Evolutionary conservation across 352 stramenopile genomes (phyloP).

Genomic region (Phytophthora pluvialis): DNA sequence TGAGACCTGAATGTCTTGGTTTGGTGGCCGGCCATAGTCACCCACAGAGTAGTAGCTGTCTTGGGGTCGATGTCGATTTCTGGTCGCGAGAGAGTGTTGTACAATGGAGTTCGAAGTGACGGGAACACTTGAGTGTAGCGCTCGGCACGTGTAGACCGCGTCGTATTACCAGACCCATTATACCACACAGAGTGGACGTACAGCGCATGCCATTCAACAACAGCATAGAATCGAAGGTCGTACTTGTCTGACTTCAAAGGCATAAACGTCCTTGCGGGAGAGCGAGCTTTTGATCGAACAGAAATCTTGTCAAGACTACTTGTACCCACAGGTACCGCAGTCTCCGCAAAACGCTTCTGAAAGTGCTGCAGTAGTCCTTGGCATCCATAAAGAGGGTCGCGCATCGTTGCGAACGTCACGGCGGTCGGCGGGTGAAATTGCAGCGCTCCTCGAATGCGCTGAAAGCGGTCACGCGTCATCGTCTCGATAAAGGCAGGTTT

Average conservation of each 20-base stretch:
- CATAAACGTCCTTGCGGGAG: too few relatives aligned
- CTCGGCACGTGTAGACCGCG: slow-evolving; percentile 3
- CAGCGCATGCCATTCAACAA: slow-evolving; percentile 10
- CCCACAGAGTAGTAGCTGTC: slow-evolving; percentile 14
- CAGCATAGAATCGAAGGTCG: slow-evolving; percentile 14
- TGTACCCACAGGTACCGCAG: slow-evolving; percentile 2
- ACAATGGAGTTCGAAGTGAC: slow-evolving; percentile 13
- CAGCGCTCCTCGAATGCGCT: slow-evolving; percentile 13
- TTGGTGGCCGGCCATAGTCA: slow-evolving; percentile 19
- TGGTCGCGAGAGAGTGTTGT: slow-evolving; percentile 1
- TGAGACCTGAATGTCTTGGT: slow-evolving; percentile 5
- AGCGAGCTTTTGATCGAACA: slow-evolving; percentile 2
- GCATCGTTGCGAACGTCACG: neutral
- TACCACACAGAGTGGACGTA: slow-evolving; percentile 22
- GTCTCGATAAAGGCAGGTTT: slow-evolving; percentile 15
- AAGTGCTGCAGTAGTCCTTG: slow-evolving; percentile 17
- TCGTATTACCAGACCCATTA: slow-evolving; percentile 10
- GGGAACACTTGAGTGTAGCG: slow-evolving; percentile 13
- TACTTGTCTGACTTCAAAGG: slow-evolving; percentile 16
- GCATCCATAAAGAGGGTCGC: slow-evolving; percentile 10
- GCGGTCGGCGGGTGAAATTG: slow-evolving; percentile 2
- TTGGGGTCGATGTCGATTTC: slow-evolving; percentile 11
- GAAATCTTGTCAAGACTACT: slow-evolving; percentile 15
- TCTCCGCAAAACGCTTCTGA: slow-evolving; percentile 19
- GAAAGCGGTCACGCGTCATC: slow-evolving; percentile 15